Conservation (phyloP, 176 grass and related monocot species). For the Guadua angustifolia region DNA sequence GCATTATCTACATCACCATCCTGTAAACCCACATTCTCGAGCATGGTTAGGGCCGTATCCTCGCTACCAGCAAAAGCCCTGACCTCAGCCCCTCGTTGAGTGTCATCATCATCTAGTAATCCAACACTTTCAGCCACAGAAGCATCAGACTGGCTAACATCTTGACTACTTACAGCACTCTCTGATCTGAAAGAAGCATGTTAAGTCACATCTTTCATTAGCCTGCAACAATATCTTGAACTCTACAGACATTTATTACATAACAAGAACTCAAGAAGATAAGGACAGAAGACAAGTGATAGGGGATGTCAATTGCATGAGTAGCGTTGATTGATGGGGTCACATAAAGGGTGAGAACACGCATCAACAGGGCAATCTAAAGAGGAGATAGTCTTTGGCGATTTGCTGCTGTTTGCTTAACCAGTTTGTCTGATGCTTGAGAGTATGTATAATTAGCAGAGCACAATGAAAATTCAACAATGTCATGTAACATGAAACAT, state of each 20-base stretch:
- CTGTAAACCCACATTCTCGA: constrained; percentile 47
- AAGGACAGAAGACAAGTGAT: neutral
- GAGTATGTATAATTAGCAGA: neutral
- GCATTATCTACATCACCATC: constrained; percentile 36
- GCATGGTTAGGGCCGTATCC: constrained; percentile 27
- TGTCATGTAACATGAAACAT: neutral
- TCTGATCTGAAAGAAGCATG: constrained; percentile 66
- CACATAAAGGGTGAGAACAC: neutral
- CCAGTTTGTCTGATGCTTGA: neutral
- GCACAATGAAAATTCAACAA: neutral
- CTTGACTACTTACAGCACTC: constrained; percentile 59
- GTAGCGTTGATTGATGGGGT: neutral
- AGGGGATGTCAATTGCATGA: constrained; percentile 32
- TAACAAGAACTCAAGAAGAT: constrained; percentile 8
- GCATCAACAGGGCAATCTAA: neutral
- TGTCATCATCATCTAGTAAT: constrained; percentile 50
- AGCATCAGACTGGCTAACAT: constrained; percentile 59
- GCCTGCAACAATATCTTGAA: neutral
- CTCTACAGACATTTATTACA: constrained; percentile 1
- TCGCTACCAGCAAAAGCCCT: constrained; percentile 41
- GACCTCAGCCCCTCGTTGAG: constrained; percentile 38
- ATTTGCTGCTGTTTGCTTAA: neutral
- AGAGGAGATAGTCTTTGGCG: neutral
- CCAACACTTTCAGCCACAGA: constrained; percentile 43
- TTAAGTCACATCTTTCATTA: constrained; percentile 32